Base-by-base conservation (phyloP, 2,329 filamentous ascomycete species). In the Aplosporella prunicola region DNA sequence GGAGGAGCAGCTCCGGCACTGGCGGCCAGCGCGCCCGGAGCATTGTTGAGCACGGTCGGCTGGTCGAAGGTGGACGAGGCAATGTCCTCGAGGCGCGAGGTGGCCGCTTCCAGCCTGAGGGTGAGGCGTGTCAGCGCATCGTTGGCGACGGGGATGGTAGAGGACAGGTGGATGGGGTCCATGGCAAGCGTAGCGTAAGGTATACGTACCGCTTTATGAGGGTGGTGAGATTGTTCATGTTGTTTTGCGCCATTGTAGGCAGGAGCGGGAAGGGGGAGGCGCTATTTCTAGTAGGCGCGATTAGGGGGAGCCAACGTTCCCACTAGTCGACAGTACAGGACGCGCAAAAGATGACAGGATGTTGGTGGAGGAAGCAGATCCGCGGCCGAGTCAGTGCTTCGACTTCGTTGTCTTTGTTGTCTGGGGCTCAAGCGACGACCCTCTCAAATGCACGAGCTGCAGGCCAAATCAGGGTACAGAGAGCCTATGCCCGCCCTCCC, bases 171-270 rank as follows among this genome's bases (percentile, higher is more conserved):
- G 25, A 16, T 28, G 30, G 40, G 38, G 33, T 43, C 32, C 43
- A 48, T 48, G 36, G 20, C 41, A 28, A 47, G 32, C 45, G 43
- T 8, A 25, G 36, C 20, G 33, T 26, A 20, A 26, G 26, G 14
- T 16, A n/a, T 20, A 30, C 17, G 43, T 75, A 96, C 91, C 91
- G 79, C 75, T 98, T 98, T 69, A 98, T 95, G 55, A 98, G 76
- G 38, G 91, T 98, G 23, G 87, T 93, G 45, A 98, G 69, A 60
- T 94, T 96, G 66, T 96, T 80, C 86, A 96, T 95, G 54, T 87
- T 84, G 64, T 74, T 83, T 45, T 78, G 67, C 48, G 80, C 76
- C 82, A 88, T 88, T 45, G 43, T 62, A 52, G 55, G 50, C 48
- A 51, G 49, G 43, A 48, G 48, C 47, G 47, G 49, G 42, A 46